Conservation (phyloP, 257 asterid genomes). For the Solanum neorickii region DNA sequence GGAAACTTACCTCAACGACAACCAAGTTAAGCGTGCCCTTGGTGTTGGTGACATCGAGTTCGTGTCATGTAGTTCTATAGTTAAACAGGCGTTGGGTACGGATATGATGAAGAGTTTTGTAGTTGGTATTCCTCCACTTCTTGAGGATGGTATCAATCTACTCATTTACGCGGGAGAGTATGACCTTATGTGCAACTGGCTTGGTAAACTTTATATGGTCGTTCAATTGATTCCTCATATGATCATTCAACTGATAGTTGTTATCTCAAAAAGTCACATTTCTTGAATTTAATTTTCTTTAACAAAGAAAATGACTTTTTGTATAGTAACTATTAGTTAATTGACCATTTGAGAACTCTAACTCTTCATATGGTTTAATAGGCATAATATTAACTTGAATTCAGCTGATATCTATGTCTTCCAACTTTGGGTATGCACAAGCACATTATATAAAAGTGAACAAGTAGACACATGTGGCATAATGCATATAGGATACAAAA, state of each 20-base stretch:
- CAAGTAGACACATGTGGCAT: too few species aligned
- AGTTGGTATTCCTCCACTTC: constrained; percentile 40
- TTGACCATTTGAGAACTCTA: neutral
- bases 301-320: neutral
- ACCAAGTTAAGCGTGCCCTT: constrained; percentile 35
- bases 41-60: constrained; percentile 47
- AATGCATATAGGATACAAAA: too few species aligned
- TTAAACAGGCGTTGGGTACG: constrained; percentile 32
- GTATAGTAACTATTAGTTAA: neutral
- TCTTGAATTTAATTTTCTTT: neutral
- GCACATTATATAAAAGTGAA: too few species aligned
- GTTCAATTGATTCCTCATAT: neutral
- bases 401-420: too few species aligned
- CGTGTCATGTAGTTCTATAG: constrained; percentile 44
- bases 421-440: too few species aligned
- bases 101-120: constrained; percentile 56
- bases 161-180: constrained; percentile 56
- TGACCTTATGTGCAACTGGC: constrained; percentile 44
- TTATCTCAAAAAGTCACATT: neutral
- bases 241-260: neutral
- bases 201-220: neutral
- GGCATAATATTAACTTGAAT: too few species aligned
- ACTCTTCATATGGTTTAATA: neutral
- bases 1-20: constrained; percentile 32
- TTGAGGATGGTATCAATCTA: constrained; percentile 51